Base-by-base conservation (phyloP, 495 filamentous ascomycete species). In the Aspergillus diversus region DNA sequence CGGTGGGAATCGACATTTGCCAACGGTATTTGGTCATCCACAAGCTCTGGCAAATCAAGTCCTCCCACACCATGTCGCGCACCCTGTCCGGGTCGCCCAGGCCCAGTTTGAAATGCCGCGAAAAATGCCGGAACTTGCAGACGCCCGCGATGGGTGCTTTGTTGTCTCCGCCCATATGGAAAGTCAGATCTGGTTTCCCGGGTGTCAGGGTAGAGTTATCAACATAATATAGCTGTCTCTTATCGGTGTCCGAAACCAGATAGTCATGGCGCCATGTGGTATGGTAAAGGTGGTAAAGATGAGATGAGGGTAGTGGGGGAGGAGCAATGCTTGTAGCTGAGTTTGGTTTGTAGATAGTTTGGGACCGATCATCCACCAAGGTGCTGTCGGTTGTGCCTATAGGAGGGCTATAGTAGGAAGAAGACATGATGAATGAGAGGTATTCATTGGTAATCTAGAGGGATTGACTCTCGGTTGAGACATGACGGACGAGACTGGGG, bases 51-150 rank as follows among this genome's bases (percentile, higher is more conserved):
- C 66, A 68, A 48, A 64, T 63, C 5, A 78, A 48, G 16, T 69
- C 59, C 39, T 73, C 71, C 69, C 73, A 76, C 11, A 54, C 46
- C 33, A 76, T 68, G 5, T 27, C 34, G 50, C 52, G 61, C 33
- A 65, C 51, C 1, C 61, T 35, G 15, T 63, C 48, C 0, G 71
- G 71, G 46, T 77, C 69, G 39, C 72, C 73, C 9, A 77, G 64
- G 13, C 76, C 73, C 42, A 78, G 63, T 52, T 71, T 69, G 21
- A 66, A 55, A 60, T 73, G 68, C 32, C 68, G 63, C 5, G 76
- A 76, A 58, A 80, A 73, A 46, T 74, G 73, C 13, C 63, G 66
- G 67, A 71, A 80, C 56, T 75, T 73, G 62, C 69, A 71, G 7
- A 73, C 64, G 0, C 66, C 75, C 42, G 60, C 68, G 17, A 74